phyloP scores from a whole-genome alignment of 75 land plant genomes.

The Selaginella moellendorffii region DNA sequence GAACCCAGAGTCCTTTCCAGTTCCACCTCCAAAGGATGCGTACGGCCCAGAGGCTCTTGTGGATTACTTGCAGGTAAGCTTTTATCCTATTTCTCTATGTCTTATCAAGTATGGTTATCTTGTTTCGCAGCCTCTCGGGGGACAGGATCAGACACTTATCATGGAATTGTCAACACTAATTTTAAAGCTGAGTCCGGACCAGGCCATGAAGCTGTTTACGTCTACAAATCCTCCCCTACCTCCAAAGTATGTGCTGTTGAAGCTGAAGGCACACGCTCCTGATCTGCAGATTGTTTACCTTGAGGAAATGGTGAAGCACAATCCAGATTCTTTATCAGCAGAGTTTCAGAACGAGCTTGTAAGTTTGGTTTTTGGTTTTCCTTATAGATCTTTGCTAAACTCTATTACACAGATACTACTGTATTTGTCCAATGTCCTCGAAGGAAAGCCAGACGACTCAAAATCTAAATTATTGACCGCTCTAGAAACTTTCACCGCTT shows the following conservation, averaged over 20 bases:
- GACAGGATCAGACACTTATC: constrained; percentile 61
- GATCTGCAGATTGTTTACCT: constrained; percentile 61
- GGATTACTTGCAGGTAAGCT: constrained; percentile 77
- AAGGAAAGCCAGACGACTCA: constrained; percentile 74
- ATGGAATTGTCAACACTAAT: constrained; percentile 62
- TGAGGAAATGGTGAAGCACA: constrained; percentile 68
- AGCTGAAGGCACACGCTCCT: constrained; percentile 72
- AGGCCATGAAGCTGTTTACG: constrained; percentile 65
- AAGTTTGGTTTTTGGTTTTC: too few relatives aligned
- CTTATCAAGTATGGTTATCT: background rate
- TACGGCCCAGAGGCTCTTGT: constrained; percentile 63
- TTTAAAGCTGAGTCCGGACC: constrained; percentile 59
- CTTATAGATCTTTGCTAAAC: too few relatives aligned
- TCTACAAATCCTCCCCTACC: constrained; percentile 70
- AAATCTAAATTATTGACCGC: constrained; percentile 66
- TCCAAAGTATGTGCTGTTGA: constrained; percentile 64
- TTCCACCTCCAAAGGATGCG: constrained; percentile 25
- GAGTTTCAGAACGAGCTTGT: constrained; percentile 90
- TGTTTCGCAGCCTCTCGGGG: constrained; percentile 58
- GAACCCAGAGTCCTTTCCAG: constrained; percentile 38
- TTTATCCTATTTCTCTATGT: background rate
- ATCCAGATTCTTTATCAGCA: constrained; percentile 37
- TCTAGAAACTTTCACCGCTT: constrained; percentile 51
- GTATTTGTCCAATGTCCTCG: constrained; percentile 79
- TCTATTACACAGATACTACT: constrained; percentile 51